phyloP scores from a whole-genome alignment of 495 filamentous ascomycete genomes.

The Podospora appendiculata region DNA sequence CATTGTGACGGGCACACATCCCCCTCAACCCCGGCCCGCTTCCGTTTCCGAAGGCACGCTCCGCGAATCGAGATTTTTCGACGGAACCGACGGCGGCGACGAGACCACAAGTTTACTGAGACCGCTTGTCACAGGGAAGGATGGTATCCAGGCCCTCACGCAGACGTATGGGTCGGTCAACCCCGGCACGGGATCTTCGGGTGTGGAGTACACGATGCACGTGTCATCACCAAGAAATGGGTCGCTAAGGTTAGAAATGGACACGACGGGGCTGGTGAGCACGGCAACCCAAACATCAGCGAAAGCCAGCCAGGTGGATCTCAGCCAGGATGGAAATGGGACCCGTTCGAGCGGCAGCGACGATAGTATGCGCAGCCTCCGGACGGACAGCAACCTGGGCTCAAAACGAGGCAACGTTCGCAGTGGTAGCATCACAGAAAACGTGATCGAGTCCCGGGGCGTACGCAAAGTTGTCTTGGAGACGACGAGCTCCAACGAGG shows the following conservation, averaged over 20 bases:
- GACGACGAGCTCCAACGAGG: conserved; percentile 46
- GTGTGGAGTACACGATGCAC: conserved; percentile 20
- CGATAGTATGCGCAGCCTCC: conserved; percentile 11
- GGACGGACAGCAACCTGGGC: conserved; percentile 6
- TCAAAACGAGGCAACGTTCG: conserved; percentile 53
- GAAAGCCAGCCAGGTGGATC: conserved; percentile 3
- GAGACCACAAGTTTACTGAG: conserved; percentile 34
- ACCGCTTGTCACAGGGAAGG: conserved; percentile 42
- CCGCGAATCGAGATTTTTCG: conserved; percentile 3
- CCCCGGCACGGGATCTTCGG: background rate
- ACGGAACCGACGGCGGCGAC: conserved; percentile 21
- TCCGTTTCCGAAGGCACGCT: conserved; percentile 12
- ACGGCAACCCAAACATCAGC: conserved; percentile 19
- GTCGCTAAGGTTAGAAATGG: conserved; percentile 10
- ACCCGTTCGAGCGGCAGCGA: conserved; percentile 10
- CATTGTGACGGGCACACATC: background rate
- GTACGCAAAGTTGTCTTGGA: conserved; percentile 81
- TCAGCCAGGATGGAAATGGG: background rate
- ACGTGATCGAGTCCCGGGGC: conserved; percentile 72
- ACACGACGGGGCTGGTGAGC: conserved; percentile 10
- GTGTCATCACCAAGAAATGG: conserved; percentile 16
- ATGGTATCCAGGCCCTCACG: conserved; percentile 60
- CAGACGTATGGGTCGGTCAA: conserved; percentile 57
- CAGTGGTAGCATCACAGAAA: conserved; percentile 85
- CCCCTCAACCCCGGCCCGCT: conserved; percentile 15